A percentile compares a stretch with the other conserved stretches of the same genome.
Conservation (phyloP, 495 filamentous ascomycete species). For the Lichina pygmaea region DNA sequence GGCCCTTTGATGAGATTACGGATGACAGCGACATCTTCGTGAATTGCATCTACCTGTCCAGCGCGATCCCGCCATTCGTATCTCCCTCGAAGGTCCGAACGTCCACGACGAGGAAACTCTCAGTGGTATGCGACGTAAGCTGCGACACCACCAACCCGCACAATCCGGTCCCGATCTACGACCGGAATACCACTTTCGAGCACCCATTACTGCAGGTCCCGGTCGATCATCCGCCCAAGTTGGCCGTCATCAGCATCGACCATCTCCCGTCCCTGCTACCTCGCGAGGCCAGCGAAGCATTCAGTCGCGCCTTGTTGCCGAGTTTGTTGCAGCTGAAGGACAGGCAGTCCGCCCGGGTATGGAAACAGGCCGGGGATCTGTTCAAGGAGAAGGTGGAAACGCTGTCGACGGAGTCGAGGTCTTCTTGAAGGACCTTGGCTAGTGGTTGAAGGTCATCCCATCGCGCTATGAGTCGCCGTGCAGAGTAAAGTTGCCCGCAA, state of each 20-base stretch:
- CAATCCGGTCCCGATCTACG: constrained; percentile 69
- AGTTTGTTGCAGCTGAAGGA: constrained; percentile 55
- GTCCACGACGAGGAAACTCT: constrained; percentile 39
- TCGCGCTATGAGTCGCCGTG: no score
- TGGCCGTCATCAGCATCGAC: constrained; percentile 69
- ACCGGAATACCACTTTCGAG: constrained; percentile 53
- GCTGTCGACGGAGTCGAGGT: constrained; percentile 20
- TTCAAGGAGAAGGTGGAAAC: constrained; percentile 66
- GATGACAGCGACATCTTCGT: constrained; percentile 48
- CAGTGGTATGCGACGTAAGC: constrained; percentile 66
- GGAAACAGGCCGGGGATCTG: constrained; percentile 57
- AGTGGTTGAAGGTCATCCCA: no score
- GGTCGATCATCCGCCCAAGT: constrained; percentile 19
- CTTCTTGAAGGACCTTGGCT: neutral
- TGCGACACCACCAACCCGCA: constrained; percentile 35
- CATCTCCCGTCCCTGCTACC: constrained; percentile 74
- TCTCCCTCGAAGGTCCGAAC: no score
- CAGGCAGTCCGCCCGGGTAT: constrained; percentile 43
- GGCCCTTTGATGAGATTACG: constrained; percentile 71
- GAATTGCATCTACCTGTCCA: constrained; percentile 73
- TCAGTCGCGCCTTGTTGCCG: constrained; percentile 54
- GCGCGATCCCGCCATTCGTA: constrained; percentile 46
- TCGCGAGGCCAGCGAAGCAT: constrained; percentile 67
- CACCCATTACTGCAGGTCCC: constrained; percentile 56
- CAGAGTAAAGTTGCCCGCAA: no score